Percentiles rank a stretch among this genome's conserved stretches.
phyloP scores from a whole-genome alignment of 106 monocot genomes.

The Phalaenopsis aphrodite region DNA sequence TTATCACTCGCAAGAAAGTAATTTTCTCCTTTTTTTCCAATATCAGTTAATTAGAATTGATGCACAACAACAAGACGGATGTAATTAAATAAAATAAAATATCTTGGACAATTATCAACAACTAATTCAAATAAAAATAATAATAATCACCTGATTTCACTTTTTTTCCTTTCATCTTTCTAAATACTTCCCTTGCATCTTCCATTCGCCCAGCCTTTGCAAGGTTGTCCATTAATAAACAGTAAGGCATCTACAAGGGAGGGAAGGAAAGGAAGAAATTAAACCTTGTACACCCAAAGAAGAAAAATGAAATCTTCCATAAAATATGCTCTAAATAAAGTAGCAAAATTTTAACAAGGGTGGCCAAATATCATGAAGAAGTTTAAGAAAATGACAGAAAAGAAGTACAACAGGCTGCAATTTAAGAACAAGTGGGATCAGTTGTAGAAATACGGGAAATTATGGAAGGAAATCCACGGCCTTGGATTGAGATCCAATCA shows the following conservation, averaged over 20 bases:
- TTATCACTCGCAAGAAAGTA: background rate
- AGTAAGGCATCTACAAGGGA: slow-evolving; percentile 62
- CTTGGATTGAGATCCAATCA: too few species aligned
- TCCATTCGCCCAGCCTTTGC: slow-evolving; percentile 59
- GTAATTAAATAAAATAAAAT: background rate
- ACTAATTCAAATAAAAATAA: background rate
- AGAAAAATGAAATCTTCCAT: background rate
- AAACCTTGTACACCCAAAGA: background rate
- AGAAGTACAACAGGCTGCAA: too few species aligned
- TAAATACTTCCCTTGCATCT: slow-evolving; percentile 70
- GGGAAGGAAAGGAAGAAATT: background rate
- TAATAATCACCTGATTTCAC: slow-evolving; percentile 55
- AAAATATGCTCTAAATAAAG: background rate
- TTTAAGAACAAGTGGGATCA: too few species aligned
- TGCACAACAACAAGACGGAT: background rate
- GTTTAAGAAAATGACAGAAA: too few species aligned
- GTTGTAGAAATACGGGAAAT: too few species aligned
- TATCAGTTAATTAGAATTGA: background rate
- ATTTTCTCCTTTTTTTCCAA: background rate
- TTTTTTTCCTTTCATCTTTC: slow-evolving; percentile 55
- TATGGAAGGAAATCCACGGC: too few species aligned
- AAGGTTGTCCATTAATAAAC: slow-evolving; percentile 79
- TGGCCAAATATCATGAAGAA: too few species aligned
- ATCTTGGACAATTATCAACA: background rate
- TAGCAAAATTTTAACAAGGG: too few species aligned